Base-by-base conservation (phyloP, 768 basidiomycete species). In the Boletus vermiculosoides region DNA sequence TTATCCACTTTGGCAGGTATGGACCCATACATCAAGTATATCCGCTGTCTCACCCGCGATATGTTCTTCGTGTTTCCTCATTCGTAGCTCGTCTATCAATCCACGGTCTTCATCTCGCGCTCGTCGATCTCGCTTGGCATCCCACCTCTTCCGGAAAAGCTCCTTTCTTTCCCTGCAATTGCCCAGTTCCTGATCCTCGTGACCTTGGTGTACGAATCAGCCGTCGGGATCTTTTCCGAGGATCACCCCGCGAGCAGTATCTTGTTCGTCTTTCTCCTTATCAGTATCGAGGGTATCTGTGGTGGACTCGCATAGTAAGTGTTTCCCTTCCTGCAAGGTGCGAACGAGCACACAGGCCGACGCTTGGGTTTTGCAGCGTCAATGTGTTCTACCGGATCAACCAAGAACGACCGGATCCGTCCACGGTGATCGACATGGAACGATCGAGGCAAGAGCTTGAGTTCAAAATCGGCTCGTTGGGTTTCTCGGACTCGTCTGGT, bases 1-100 rank as follows among this genome's bases (percentile, higher is more conserved):
- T 69, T 98, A 98, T 73, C 94, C 94, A 2, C 81, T 96, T 40
- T 97, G 94, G 91, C 92, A 93, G 86, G 90, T 88, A 58, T 25
- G 79, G 20, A 13, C 39, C 1, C 6, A 66, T 59, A 61, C 58
- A 46, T 55, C 55, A 18, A 41, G 3, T 34, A 20, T 46, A 25
- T 54, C 46, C 48, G 28, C 48, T 20, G 49, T 52, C 54, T 55
- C 33, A 58, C 46, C 36, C 28, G 44, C 25, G 41, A 50, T 20
- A 5, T 47, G 39, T 34, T 28, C 28, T 54, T n/a, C 25, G 18
- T 45, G 46, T 53, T 52, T 52, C 15, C 34, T 22, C 28, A 37
- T 47, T 36, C 20, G 20, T 25, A 92, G 85, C 83, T 94, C 39
- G 84, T 93, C 30, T 94, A 94, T 66, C 92, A 92, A 77, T 83